Conservation (phyloP, 2,329 filamentous ascomycete species). For the Aspergillus arachidicola region DNA sequence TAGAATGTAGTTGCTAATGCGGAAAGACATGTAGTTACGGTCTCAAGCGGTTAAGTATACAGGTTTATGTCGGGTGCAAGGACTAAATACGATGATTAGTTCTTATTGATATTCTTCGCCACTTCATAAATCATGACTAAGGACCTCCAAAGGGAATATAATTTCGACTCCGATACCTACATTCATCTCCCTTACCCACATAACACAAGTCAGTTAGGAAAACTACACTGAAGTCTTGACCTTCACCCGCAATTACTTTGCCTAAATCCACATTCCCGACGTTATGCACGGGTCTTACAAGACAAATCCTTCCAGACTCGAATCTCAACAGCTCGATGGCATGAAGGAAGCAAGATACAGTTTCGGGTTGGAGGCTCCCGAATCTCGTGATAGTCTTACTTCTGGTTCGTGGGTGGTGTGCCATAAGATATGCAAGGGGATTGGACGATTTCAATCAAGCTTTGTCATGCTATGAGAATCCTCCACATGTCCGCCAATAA, state of each 20-base stretch:
- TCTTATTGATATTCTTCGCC: not conserved
- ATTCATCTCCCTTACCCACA: too few species aligned
- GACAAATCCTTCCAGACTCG: not conserved
- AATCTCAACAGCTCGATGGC: too few species aligned
- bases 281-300: not conserved
- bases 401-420: not conserved
- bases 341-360: not conserved
- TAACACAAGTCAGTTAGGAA: too few species aligned
- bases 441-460: not conserved
- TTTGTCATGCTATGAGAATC: not conserved
- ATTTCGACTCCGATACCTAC: not conserved
- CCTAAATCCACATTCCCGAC: not conserved
- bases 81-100: not conserved
- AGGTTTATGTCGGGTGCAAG: not conserved
- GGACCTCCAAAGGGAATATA: not conserved
- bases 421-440: not conserved
- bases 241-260: not conserved
- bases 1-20: not conserved
- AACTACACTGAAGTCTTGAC: too few species aligned
- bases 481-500: not conserved
- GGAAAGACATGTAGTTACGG: not conserved
- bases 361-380: not conserved
- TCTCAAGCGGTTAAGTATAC: not conserved
- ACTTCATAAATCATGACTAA: not conserved
- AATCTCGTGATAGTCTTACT: not conserved